Base-by-base conservation (phyloP, 2,329 filamentous ascomycete species). In the Phialemoniopsis sp. region DNA sequence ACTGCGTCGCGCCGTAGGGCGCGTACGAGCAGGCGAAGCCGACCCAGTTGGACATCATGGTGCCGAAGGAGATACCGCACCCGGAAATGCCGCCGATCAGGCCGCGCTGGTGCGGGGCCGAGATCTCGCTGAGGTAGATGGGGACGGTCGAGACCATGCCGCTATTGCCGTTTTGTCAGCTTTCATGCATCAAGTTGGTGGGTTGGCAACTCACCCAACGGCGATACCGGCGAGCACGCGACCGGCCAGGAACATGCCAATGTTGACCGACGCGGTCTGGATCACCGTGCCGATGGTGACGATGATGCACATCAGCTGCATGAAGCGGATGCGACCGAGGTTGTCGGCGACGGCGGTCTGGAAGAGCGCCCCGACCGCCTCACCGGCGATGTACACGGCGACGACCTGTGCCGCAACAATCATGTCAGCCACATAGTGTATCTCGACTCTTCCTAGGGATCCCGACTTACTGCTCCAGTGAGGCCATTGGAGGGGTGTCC, bases 341-440 rank as follows among this genome's bases (percentile, higher is more conserved):
- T 54, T 65, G 46, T 80, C 75, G 5, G 67, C 76, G 15, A 77
- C 54, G 8, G 66, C 62, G 3, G 70, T 78, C 48, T 79, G 76
- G 1, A 60, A 59, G 5, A 76, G 43, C 13, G 75, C 73, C 2
- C 76, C 76, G 5, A 70, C 55, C 13, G 73, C 72, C 54, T 80
- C 75, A 21, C 76, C 76, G 6, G 76, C 76, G 41, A 79, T 76
- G 45, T 80, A 80, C 3, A 77, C 70, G 7, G 76, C 64, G 6
- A 78, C 74, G 3, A 79, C 74, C 60, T 67, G 36, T 8, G 13
- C 4, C 4, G 16, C n/a, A 26, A 19, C n/a, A n/a, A n/a, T n/a
- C n/a, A n/a, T n/a, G n/a, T 29, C 12, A 36, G 8, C 8, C 18
- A 15, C n/a, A 13, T 13, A 15, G 31, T 9, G 17, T 33, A 33